Conservation (phyloP, 192 early-diverging fungal species). For the Backusella tarrabulga region DNA sequence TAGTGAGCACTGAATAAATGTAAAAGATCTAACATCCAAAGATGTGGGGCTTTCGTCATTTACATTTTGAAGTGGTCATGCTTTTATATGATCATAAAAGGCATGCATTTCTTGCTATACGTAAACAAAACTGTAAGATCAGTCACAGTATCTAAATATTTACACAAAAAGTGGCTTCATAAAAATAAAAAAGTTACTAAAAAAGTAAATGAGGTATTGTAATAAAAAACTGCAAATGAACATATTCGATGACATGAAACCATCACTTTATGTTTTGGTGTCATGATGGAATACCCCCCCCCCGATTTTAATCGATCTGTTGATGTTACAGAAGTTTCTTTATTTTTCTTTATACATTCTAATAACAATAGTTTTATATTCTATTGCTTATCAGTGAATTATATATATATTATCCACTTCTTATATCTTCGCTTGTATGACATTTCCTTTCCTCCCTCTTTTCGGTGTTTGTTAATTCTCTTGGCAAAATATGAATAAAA, state of each 20-base stretch:
- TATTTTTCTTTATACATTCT: too few species aligned
- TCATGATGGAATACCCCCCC: too few species aligned
- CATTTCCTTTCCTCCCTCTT: background rate
- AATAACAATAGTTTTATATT: too few species aligned
- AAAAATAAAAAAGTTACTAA: background rate
- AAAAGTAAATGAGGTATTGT: too few species aligned
- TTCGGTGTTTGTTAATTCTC: conserved; percentile 2
- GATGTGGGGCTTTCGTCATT: background rate
- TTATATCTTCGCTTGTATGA: background rate
- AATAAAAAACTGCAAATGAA: background rate
- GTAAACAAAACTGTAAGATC: background rate
- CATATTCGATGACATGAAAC: background rate
- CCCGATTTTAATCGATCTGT: too few species aligned
- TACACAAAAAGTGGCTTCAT: background rate
- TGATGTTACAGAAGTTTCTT: too few species aligned
- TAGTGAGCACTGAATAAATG: too few species aligned
- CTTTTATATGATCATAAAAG: background rate
- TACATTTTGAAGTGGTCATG: background rate
- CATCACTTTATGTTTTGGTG: too few species aligned
- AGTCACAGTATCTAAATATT: background rate
- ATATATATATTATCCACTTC: background rate
- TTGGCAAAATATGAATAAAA: conserved; percentile 2
- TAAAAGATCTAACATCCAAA: too few species aligned
- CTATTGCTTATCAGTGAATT: background rate
- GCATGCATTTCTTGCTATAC: background rate